Percentiles rank a stretch among this genome's conserved stretches.
These are phyloP conservation scores for Epichloe elymi DNA, from an alignment of 2,329 filamentous ascomycete genomes.

Conservation along the genomic window DNA sequence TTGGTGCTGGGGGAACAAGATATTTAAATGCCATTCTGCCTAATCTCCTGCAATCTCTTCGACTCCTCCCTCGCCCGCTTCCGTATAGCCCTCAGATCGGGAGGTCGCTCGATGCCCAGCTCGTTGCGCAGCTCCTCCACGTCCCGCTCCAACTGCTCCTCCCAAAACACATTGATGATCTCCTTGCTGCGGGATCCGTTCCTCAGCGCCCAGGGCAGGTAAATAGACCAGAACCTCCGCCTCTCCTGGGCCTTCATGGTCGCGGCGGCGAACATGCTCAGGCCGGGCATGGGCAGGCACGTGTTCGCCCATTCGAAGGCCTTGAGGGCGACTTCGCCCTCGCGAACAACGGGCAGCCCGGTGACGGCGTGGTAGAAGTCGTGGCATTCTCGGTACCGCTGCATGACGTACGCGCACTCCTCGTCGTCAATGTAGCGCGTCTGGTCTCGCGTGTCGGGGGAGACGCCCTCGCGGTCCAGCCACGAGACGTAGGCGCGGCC, in stretches of 20 bases:
- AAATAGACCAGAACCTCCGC: conserved; percentile 56
- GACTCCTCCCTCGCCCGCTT: conserved; percentile 55
- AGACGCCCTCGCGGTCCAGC: conserved; percentile 90
- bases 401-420: conserved; percentile 97
- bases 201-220: conserved; percentile 79
- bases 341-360: conserved; percentile 78
- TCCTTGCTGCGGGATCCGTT: conserved; percentile 69
- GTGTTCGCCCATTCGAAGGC: conserved; percentile 97
- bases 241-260: conserved; percentile 77
- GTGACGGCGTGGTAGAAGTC: conserved; percentile 97
- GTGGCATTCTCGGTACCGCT: conserved; percentile 92
- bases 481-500: conserved; percentile 75
- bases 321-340: conserved; percentile 95
- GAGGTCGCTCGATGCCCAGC: conserved; percentile 76
- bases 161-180: conserved; percentile 95
- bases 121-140: conserved; percentile 61
- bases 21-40: background rate
- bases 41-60: conserved; percentile 44
- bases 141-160: conserved; percentile 79
- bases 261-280: conserved; percentile 74
- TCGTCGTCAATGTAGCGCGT: conserved; percentile 90
- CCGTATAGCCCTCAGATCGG: conserved; percentile 69
- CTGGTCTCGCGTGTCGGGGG: conserved; percentile 74
- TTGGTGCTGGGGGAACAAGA: background rate
- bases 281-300: conserved; percentile 82